Evolutionary conservation across 768 basidiomycete genomes (phyloP).

Genomic region (Lepiota subincarnata): DNA sequence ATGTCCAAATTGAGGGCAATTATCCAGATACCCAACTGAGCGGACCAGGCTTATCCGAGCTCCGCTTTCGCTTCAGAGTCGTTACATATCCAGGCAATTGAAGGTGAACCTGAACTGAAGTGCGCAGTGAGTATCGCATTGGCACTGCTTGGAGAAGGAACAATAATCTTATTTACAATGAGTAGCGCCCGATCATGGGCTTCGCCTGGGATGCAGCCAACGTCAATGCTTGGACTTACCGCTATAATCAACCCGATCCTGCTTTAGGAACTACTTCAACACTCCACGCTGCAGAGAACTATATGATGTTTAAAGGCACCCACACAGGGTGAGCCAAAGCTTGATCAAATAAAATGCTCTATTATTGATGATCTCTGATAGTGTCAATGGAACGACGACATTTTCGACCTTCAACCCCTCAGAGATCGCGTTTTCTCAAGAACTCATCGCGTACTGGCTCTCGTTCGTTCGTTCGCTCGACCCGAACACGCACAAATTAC

Average conservation of each 20-base stretch:
- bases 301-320: constrained; percentile 63
- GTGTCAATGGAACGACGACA: constrained; percentile 48
- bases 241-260: constrained; percentile 55
- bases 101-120: constrained; percentile 46
- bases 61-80: constrained; percentile 37
- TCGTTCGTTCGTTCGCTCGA: constrained; percentile 57
- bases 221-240: constrained; percentile 45
- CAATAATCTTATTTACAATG: neutral
- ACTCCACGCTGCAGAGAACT: constrained; percentile 56
- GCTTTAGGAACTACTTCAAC: constrained; percentile 32
- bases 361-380: constrained; percentile 16
- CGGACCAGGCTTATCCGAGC: constrained; percentile 36
- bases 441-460: constrained; percentile 63
- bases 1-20: neutral
- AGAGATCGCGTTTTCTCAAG: constrained; percentile 49
- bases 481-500: constrained; percentile 52
- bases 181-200: constrained; percentile 43
- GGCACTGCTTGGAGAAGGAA: neutral
- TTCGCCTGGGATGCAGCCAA: constrained; percentile 31
- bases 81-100: constrained; percentile 41
- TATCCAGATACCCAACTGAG: neutral
- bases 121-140: constrained; percentile 46
- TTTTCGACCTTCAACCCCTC: constrained; percentile 43
- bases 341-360: neutral
- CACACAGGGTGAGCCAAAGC: constrained; percentile 47